Conservation (phyloP, 1,284 basidiomycete genomes). For the Wallemia hederae region DNA sequence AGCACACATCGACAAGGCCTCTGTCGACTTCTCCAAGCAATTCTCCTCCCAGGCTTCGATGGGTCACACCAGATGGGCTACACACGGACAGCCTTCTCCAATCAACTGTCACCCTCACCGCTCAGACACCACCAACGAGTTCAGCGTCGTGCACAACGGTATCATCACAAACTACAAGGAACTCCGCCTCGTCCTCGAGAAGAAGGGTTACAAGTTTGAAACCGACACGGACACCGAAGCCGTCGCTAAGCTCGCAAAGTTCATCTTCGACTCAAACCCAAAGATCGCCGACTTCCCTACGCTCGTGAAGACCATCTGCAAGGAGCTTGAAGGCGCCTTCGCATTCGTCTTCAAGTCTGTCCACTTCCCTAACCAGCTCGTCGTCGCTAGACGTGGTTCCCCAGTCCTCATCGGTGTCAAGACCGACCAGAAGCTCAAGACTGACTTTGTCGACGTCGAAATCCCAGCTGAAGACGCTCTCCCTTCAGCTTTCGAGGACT, state of each 20-base stretch:
- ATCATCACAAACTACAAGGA: conserved; percentile 84
- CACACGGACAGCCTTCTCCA: conserved; percentile 72
- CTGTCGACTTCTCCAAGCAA: conserved; percentile 48
- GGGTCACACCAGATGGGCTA: conserved; percentile 98
- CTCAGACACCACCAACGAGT: conserved; percentile 49
- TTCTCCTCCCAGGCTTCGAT: conserved; percentile 78
- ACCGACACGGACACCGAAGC: conserved; percentile 96
- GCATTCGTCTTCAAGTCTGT: conserved; percentile 98
- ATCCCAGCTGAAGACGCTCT: conserved; percentile 22
- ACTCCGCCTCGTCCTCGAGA: conserved; percentile 73
- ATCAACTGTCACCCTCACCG: conserved; percentile 89
- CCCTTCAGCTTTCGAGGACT: background rate
- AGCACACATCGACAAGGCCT: conserved; percentile 57
- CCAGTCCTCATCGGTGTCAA: conserved; percentile 94
- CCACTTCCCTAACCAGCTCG: conserved; percentile 88
- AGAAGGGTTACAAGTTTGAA: conserved; percentile 80
- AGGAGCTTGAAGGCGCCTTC: conserved; percentile 96
- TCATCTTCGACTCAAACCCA: conserved; percentile 75
- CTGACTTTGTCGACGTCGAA: conserved; percentile 98
- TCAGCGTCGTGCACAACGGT: conserved; percentile 91
- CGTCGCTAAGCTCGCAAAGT: conserved; percentile 85
- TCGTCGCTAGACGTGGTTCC: conserved; percentile 85
- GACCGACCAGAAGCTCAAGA: conserved; percentile 99
- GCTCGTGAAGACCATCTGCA: conserved; percentile 80
- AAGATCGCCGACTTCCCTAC: conserved; percentile 71